Evolutionary conservation across 2,329 filamentous ascomycete species (phyloP).

Genomic region (Sporothrix protearum): DNA sequence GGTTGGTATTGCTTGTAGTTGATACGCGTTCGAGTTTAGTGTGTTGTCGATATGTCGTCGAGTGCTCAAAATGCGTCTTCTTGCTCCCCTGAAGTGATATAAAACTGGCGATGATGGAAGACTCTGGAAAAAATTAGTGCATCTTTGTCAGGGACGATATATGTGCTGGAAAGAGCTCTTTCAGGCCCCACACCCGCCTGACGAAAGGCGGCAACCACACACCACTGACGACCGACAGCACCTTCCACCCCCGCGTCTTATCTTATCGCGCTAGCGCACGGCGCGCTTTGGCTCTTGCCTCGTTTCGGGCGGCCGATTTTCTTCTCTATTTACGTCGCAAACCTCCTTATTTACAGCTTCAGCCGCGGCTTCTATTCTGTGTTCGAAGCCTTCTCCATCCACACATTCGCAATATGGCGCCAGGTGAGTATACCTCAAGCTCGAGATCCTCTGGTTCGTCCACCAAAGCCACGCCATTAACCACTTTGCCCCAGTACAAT

Average conservation of each 20-base stretch:
- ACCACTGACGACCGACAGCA: neutral
- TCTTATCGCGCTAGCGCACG: slow-evolving; percentile 27
- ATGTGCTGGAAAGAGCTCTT: slow-evolving; percentile 8
- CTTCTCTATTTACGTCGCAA: slow-evolving; percentile 13
- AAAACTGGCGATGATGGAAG: neutral
- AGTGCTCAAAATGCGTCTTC: neutral
- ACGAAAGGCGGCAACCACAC: neutral
- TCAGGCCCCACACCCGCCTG: slow-evolving; percentile 8
- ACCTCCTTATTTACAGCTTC: slow-evolving; percentile 25
- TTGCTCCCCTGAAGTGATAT: neutral
- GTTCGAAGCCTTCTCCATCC: neutral
- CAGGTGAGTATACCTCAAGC: slow-evolving; percentile 17
- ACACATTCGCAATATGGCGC: slow-evolving; percentile 24
- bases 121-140: neutral
- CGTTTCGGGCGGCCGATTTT: slow-evolving; percentile 14
- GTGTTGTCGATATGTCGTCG: neutral
- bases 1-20: too few species aligned
- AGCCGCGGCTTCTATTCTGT: neutral
- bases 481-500: slow-evolving; percentile 36
- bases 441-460: neutral
- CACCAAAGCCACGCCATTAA: neutral
- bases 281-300: neutral
- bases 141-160: neutral
- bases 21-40: too few species aligned
- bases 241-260: slow-evolving; percentile 23